phyloP scores from a whole-genome alignment of 352 stramenopile species.

The Globisporangium viniferum region DNA sequence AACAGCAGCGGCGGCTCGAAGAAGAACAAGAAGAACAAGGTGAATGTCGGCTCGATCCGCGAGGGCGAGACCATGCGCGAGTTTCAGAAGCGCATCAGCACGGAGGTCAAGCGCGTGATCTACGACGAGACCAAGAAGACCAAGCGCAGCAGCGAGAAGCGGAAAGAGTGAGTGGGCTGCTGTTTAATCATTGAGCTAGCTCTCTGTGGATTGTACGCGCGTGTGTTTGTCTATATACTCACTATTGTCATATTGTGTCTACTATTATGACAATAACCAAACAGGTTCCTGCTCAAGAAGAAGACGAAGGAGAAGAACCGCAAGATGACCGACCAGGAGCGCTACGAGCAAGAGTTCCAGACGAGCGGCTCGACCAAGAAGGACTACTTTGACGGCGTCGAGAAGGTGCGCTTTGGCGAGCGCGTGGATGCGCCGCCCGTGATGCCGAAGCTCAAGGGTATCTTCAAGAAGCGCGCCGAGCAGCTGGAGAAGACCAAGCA shows the following conservation, averaged over 20 bases:
- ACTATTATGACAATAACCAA: neutral
- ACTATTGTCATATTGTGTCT: neutral
- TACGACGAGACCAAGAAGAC: constrained; percentile 82
- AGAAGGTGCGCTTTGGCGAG: constrained; percentile 70
- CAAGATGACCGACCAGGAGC: constrained; percentile 82
- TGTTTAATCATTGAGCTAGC: neutral
- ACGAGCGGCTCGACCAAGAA: constrained; percentile 59
- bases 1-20: constrained; percentile 14
- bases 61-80: constrained; percentile 76
- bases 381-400: constrained; percentile 65
- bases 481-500: constrained; percentile 33
- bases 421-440: constrained; percentile 79
- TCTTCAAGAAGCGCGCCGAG: constrained; percentile 77
- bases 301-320: constrained; percentile 68
- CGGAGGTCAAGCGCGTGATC: constrained; percentile 80
- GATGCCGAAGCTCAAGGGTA: constrained; percentile 76
- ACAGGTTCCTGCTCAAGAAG: constrained; percentile 65
- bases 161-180: constrained; percentile 42
- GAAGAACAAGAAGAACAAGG: constrained; percentile 43
- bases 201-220: neutral
- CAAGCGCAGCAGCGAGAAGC: constrained; percentile 67
- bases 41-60: constrained; percentile 56
- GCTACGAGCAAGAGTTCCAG: constrained; percentile 77
- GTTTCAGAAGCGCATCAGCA: constrained; percentile 84
- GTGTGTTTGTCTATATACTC: neutral